A percentile compares a stretch with the other conserved stretches of the same genome.
These are phyloP conservation scores for Diaporthe sp. DNA, from an alignment of 2,329 filamentous ascomycete species.

Conservation along the genomic window DNA sequence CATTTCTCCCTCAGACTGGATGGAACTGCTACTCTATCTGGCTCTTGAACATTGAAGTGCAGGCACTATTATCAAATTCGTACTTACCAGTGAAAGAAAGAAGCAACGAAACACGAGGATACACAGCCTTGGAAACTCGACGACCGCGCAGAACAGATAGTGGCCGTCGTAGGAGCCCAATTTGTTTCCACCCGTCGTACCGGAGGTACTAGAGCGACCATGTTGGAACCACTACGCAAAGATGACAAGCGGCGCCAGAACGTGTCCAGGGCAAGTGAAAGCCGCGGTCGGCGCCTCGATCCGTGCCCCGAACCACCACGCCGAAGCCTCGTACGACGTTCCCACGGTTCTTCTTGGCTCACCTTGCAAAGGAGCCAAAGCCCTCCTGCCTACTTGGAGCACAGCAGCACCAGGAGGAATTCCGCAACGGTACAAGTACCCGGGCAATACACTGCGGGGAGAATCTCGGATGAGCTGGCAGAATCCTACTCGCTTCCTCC, in stretches of 20 bases:
- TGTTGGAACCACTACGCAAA: too few species aligned
- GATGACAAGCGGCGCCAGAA: background rate
- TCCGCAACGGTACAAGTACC: background rate
- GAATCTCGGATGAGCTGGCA: background rate
- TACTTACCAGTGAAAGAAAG: background rate
- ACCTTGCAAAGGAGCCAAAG: background rate
- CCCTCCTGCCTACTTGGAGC: background rate
- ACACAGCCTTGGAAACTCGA: background rate
- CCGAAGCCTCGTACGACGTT: background rate
- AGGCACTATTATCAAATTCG: background rate
- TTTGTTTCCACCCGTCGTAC: background rate
- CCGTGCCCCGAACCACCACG: background rate
- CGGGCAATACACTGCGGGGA: background rate
- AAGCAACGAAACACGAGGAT: background rate
- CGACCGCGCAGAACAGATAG: background rate
- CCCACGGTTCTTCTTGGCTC: background rate
- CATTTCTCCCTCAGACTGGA: background rate
- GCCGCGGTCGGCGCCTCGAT: background rate
- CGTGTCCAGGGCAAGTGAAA: background rate
- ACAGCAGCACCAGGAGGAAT: background rate
- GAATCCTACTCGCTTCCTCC: background rate
- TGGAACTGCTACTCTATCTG: background rate
- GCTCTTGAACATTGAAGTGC: background rate
- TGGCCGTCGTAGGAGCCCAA: background rate
- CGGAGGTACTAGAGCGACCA: too few species aligned